phyloP scores from a whole-genome alignment of 208 protist genomes.

The Leishmania mexicana region DNA sequence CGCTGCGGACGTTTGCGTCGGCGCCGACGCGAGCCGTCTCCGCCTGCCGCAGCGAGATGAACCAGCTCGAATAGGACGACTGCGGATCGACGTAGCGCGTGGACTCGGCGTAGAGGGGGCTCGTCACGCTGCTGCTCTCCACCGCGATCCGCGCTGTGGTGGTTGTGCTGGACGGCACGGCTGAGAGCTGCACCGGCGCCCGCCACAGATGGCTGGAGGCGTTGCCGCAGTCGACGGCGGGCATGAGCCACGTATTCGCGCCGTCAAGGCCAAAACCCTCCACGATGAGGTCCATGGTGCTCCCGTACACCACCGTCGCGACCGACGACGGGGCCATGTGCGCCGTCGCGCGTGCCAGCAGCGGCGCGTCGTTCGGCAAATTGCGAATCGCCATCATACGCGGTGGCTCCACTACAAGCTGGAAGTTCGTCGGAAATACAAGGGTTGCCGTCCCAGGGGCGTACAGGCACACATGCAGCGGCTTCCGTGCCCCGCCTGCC shows the following conservation, averaged over 20 bases:
- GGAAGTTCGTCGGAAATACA: slow-evolving; percentile 56
- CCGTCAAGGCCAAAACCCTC: slow-evolving; percentile 68
- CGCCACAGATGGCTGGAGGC: slow-evolving; percentile 71
- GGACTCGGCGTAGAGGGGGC: slow-evolving; percentile 26
- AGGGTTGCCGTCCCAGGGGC: slow-evolving; percentile 51
- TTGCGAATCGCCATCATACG: slow-evolving; percentile 48
- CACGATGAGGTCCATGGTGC: slow-evolving; percentile 68
- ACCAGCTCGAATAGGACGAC: slow-evolving; percentile 68
- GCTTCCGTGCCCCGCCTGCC: slow-evolving; percentile 12
- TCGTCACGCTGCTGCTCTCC: not conserved
- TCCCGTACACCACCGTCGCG: slow-evolving; percentile 54
- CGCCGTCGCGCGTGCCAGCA: slow-evolving; percentile 22
- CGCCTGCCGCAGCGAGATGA: slow-evolving; percentile 43
- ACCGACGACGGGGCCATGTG: slow-evolving; percentile 5
- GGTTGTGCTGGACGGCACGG: slow-evolving; percentile 44
- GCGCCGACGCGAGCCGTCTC: slow-evolving; percentile 60
- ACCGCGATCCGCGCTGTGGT: slow-evolving; percentile 16
- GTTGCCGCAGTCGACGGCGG: slow-evolving; percentile 70
- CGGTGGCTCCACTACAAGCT: slow-evolving; percentile 57
- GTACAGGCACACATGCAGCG: slow-evolving; percentile 68
- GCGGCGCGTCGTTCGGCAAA: slow-evolving; percentile 28
- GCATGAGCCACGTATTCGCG: slow-evolving; percentile 52
- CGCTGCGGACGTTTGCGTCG: slow-evolving; percentile 17
- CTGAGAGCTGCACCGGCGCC: slow-evolving; percentile 45
- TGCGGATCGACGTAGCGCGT: slow-evolving; percentile 63